Base-by-base conservation (phyloP, 129 eudicot genomes). In the Silybum marianum region DNA sequence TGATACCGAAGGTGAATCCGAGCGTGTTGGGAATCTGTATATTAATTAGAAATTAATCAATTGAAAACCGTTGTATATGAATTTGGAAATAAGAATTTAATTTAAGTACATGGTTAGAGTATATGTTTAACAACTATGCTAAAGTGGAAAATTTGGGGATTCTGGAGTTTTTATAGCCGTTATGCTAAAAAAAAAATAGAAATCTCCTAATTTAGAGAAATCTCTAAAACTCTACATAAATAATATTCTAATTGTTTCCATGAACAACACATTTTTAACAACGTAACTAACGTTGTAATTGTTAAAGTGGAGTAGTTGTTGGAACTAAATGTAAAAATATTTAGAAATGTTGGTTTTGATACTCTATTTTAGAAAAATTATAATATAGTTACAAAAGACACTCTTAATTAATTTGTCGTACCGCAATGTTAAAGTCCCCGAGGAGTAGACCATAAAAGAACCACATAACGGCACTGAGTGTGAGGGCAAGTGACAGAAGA, bases 391-490 rank as follows among this genome's bases (percentile, higher is more conserved):
- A 58, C n/a, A 1, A 9, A n/a, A 58, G 7, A 58, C 22, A 5
- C 0, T 26, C 1, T 39, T 11, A 1, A 21, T 39, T 11, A 1
- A 21, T 70, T 5, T 25, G 9, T 30, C 68, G 6, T 90, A 95
- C 98, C 65, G 97, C 97, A 12, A 95, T 85, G 73, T 89, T 85
- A 44, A 34, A 84, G 84, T 95, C 97, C 22, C 94, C 91, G 25
- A 87, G 88, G 7, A 90, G 82, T 22, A 95, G 85, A 22, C 98
- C 98, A 10, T 92, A 95, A 77, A 92, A 89, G 90, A 94, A 94
- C 98, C 98, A 94, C 90, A 90, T 91, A 25, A 94, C 97, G 2
- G 98, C 97, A 75, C 95, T 92, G 0, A 94, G 81, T 7, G 97
- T 94, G 81, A 94, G 94, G 78, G 89, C 93, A 18, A 89, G 80